phyloP scores from a whole-genome alignment of 2,329 filamentous ascomycete genomes.

The Calonectria leucothoes region DNA sequence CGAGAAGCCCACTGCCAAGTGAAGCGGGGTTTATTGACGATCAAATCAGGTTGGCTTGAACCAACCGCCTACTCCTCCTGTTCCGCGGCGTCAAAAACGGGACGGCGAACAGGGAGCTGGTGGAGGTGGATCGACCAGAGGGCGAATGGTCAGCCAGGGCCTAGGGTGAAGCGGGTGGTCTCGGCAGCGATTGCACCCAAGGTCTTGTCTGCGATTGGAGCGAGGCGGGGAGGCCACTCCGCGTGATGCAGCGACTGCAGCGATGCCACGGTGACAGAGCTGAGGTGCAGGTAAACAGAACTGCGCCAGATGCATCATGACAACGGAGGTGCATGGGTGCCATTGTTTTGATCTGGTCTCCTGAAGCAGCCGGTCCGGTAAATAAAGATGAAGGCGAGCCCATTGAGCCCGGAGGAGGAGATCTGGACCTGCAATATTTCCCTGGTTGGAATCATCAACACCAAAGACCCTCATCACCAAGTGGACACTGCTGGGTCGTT shows the following conservation, averaged over 20 bases:
- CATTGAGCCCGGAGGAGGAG: not conserved
- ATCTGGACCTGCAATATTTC: not conserved
- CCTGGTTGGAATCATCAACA: constrained; percentile 19
- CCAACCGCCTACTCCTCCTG: not conserved
- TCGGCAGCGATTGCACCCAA: constrained; percentile 20
- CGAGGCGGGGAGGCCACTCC: constrained; percentile 22
- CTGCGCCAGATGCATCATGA: constrained; percentile 35
- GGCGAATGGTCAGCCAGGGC: constrained; percentile 11
- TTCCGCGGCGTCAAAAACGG: constrained; percentile 11
- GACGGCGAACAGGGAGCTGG: constrained; percentile 6
- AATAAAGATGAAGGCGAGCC: constrained; percentile 15
- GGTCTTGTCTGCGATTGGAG: constrained; percentile 35
- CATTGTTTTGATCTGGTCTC: constrained; percentile 14
- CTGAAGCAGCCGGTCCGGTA: not conserved
- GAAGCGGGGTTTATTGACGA: not conserved
- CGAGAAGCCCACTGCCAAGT: not conserved
- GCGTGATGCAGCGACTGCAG: constrained; percentile 37
- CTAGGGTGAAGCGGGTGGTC: constrained; percentile 14
- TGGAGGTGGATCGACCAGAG: constrained; percentile 9
- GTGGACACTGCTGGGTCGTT: not conserved
- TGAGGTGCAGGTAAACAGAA: constrained; percentile 42
- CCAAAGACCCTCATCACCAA: constrained; percentile 11
- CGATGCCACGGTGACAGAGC: constrained; percentile 42
- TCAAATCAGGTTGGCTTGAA: constrained; percentile 7
- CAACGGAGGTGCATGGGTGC: constrained; percentile 27